Conservation (phyloP, 305 asterid species). For the Fraxinus sp. region DNA sequence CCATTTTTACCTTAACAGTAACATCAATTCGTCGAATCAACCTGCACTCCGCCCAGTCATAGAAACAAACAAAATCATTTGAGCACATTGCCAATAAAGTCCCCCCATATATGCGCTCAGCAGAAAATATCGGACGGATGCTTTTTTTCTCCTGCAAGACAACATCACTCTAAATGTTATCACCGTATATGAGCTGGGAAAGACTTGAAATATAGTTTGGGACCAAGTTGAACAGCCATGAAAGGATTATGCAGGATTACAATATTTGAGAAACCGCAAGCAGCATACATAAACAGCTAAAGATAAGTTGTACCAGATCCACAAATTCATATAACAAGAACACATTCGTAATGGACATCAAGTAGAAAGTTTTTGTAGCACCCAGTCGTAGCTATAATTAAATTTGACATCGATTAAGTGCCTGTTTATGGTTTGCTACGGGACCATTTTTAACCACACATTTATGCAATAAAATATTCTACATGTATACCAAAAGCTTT, state of each 20-base stretch:
- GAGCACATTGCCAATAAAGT: slow-evolving; percentile 89
- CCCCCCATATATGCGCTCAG: slow-evolving; percentile 93
- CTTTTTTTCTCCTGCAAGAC: slow-evolving; percentile 91
- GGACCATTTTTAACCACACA: neutral
- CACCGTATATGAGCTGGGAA: slow-evolving; percentile 12
- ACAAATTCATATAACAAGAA: neutral
- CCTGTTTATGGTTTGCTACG: neutral
- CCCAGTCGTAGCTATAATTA: neutral
- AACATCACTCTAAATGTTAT: slow-evolving; percentile 28
- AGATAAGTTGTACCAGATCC: slow-evolving; percentile 6
- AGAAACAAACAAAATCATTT: slow-evolving; percentile 91
- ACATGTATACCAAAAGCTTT: neutral
- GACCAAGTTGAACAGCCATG: neutral
- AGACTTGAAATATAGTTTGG: neutral
- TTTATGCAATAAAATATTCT: no score
- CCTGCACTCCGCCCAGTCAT: slow-evolving; percentile 96
- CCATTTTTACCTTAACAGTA: slow-evolving; percentile 74
- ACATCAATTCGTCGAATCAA: slow-evolving; percentile 92
- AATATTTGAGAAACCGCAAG: neutral
- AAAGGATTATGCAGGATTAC: neutral
- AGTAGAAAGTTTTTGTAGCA: neutral
- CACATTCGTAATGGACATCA: neutral
- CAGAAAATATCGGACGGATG: slow-evolving; percentile 93
- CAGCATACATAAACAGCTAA: neutral
- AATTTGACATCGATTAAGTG: neutral